A percentile compares a stretch with the other conserved stretches of the same genome.
Conservation (phyloP, 2,329 filamentous ascomycete species). For the Onygenales sp. region DNA sequence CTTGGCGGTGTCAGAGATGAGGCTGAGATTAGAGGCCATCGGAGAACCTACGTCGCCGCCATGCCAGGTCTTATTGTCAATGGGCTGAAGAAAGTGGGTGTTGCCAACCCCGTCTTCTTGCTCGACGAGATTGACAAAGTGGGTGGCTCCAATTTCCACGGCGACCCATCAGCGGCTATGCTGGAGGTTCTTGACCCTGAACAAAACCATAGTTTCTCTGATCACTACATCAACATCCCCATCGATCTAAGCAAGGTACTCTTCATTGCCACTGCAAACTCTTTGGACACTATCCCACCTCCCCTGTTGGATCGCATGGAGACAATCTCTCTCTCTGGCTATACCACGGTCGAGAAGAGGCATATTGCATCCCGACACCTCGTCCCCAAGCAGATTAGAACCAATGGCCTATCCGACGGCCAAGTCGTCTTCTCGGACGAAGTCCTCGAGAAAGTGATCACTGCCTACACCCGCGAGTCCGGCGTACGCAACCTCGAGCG, state of each 20-base stretch:
- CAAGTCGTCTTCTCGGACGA: constrained; percentile 71
- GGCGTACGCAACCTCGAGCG: constrained; percentile 94
- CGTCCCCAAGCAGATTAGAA: constrained; percentile 89
- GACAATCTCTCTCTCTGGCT: constrained; percentile 83
- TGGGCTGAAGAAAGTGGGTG: constrained; percentile 88
- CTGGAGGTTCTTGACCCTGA: constrained; percentile 95
- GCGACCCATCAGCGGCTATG: constrained; percentile 94
- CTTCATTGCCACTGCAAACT: constrained; percentile 96
- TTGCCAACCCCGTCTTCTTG: constrained; percentile 88
- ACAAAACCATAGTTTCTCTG: constrained; percentile 88
- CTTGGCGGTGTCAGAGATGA: constrained; percentile 93
- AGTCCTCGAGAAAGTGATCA: constrained; percentile 90
- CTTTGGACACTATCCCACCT: constrained; percentile 86
- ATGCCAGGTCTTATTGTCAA: constrained; percentile 95
- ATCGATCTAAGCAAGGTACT: constrained; percentile 93
- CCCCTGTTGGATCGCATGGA: constrained; percentile 95
- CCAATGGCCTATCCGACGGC: constrained; percentile 70
- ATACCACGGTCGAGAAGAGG: constrained; percentile 93
- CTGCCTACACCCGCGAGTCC: constrained; percentile 90
- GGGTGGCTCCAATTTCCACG: constrained; percentile 80
- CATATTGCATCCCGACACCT: constrained; percentile 89
- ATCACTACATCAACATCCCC: constrained; percentile 93
- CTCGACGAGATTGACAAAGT: constrained; percentile 98
- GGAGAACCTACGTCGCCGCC: constrained; percentile 94
- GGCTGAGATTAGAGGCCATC: constrained; percentile 90